These are phyloP conservation scores for Rhinocladiella mackenziei DNA, from an alignment of 2,329 filamentous ascomycete species.

Conservation along the genomic window DNA sequence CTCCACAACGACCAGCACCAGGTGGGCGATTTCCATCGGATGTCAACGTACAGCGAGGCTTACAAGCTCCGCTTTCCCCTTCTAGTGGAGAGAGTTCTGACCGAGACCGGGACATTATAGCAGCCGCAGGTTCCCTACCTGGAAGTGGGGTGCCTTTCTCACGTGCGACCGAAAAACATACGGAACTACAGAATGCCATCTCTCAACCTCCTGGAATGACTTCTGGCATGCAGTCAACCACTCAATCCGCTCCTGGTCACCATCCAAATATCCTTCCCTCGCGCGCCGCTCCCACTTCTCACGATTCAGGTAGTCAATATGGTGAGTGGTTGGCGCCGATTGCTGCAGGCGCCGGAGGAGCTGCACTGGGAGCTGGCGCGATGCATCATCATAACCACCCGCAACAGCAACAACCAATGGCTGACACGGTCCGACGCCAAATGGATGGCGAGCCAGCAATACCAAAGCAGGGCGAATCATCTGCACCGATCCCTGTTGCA, in stretches of 20 bases:
- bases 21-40: constrained; percentile 97
- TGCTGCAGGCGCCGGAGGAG: constrained; percentile 34
- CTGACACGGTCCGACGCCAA: constrained; percentile 11
- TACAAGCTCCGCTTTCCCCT: constrained; percentile 73
- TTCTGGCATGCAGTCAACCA: constrained; percentile 4
- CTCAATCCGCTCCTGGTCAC: constrained; percentile 17
- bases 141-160: constrained; percentile 40
- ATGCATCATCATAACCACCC: constrained; percentile 23
- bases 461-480: constrained; percentile 22
- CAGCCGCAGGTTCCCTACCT: constrained; percentile 55
- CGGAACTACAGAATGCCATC: constrained; percentile 19
- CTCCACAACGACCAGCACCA: constrained; percentile 68
- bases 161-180: constrained; percentile 17
- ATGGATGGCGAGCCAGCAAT: constrained; percentile 16
- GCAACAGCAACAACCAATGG: constrained; percentile 13
- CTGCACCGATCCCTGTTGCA: constrained; percentile 20
- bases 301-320: constrained; percentile 40
- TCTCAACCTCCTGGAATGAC: not conserved
- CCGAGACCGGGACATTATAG: constrained; percentile 52
- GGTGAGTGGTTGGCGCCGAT: constrained; percentile 54
- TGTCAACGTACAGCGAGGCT: constrained; percentile 78
- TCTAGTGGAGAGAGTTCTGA: constrained; percentile 77
- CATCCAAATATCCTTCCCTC: constrained; percentile 22
- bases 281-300: constrained; percentile 15
- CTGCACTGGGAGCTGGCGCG: constrained; percentile 26